A percentile compares a stretch with the other conserved stretches of the same genome.
Evolutionary conservation across 345 rosid species (phyloP).

Genomic region (Heritiera fomes): DNA sequence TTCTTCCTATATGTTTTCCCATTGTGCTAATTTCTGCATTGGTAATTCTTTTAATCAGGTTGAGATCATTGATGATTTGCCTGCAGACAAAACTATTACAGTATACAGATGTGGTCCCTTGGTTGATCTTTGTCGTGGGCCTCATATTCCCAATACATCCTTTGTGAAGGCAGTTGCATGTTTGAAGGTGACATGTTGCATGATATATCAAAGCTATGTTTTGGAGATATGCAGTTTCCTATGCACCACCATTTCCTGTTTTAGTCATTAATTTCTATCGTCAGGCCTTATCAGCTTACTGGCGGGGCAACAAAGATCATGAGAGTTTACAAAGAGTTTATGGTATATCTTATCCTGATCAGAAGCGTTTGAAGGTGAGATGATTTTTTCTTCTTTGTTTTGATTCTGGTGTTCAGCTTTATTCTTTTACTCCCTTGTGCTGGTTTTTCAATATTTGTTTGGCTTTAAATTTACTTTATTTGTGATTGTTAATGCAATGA

Average conservation of each 20-base stretch:
- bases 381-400: not conserved
- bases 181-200: constrained; percentile 59
- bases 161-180: constrained; percentile 93
- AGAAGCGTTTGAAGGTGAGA: constrained; percentile 74
- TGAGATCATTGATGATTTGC: constrained; percentile 85
- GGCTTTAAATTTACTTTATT: constrained; percentile 3
- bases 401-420: not conserved
- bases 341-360: constrained; percentile 96
- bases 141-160: constrained; percentile 98
- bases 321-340: constrained; percentile 98
- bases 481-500: not conserved
- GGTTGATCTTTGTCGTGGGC: constrained; percentile 98
- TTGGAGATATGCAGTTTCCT: constrained; percentile 15
- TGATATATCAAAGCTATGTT: constrained; percentile 16
- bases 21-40: constrained; percentile 21
- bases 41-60: constrained; percentile 50
- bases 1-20: not conserved
- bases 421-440: constrained; percentile 10
- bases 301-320: constrained; percentile 88
- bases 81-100: constrained; percentile 87
- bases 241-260: constrained; percentile 21
- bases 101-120: constrained; percentile 97
- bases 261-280: constrained; percentile 24
- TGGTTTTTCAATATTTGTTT: constrained; percentile 4
- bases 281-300: constrained; percentile 98